A percentile compares a stretch with the other conserved stretches of the same genome.
Evolutionary conservation across 768 basidiomycete genomes (phyloP).

Genomic region (Clavaria fumosa): DNA sequence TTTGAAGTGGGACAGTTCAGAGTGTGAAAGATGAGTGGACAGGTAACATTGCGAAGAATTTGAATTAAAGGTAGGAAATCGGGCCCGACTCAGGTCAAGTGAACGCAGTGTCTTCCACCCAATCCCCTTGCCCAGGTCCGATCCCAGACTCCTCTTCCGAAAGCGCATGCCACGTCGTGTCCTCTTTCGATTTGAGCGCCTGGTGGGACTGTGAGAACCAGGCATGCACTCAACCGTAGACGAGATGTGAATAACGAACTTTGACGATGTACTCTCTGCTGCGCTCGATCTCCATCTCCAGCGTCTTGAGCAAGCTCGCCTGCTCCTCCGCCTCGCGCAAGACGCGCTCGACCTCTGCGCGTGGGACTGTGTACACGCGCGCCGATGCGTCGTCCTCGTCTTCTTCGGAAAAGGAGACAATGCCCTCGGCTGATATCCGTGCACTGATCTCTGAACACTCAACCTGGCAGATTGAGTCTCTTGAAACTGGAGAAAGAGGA

Average conservation of each 20-base stretch:
- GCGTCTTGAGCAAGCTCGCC: slow-evolving; percentile 25
- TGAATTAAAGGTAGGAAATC: too few species aligned
- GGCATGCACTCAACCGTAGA: not conserved
- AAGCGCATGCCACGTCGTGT: slow-evolving; percentile 4
- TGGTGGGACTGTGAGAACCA: too few species aligned
- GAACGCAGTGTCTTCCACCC: slow-evolving; percentile 6
- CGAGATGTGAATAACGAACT: slow-evolving; percentile 22
- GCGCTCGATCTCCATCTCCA: slow-evolving; percentile 43
- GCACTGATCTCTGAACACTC: slow-evolving; percentile 57
- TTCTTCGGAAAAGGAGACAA: slow-evolving; percentile 55
- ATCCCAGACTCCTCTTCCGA: slow-evolving; percentile 4
- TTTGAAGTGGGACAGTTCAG: too few species aligned
- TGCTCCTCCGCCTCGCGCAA: slow-evolving; percentile 43
- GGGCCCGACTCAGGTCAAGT: too few species aligned
- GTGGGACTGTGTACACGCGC: slow-evolving; percentile 34
- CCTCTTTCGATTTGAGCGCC: slow-evolving; percentile 6
- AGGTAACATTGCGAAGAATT: too few species aligned
- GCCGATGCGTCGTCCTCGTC: slow-evolving; percentile 46
- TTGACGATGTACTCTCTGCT: slow-evolving; percentile 64
- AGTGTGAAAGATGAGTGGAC: too few species aligned
- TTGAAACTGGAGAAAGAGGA: not conserved
- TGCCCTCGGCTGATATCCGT: slow-evolving; percentile 47
- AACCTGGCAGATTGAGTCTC: too few species aligned
- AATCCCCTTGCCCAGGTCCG: not conserved
- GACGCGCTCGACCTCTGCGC: slow-evolving; percentile 43